Evolutionary conservation across 805 yeast species (phyloP), one percentile per base, ranked within the genome.

Genomic region (Barnettozyma populi): DNA sequence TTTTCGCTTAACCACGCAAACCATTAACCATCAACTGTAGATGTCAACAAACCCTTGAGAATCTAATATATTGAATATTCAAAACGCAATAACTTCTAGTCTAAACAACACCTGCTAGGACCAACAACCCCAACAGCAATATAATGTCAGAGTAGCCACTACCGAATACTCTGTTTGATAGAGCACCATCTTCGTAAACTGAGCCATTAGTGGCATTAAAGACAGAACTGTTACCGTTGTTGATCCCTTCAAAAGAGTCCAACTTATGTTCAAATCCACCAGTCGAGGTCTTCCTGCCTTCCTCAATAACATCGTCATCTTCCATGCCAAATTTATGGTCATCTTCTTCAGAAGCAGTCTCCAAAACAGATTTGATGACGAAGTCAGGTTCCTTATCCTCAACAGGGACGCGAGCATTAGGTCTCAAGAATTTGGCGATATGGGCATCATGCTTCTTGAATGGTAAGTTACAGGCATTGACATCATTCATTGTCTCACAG

Each of bases 401-500:
- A 23, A 57, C 51, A 16, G 60, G 57, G 11, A 58, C 38, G 46
- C 59, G 52, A 16, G 59, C 46, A 48, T 56, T 52, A 27, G 63
- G 59, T 48, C 60, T 57, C 27, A 59, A 51, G 43, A 59, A 52
- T 43, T 57, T 59, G 41, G 67, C 67, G 44, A 52, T 50, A 29
- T 59, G 67, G 4, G 53, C 31, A 52, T 72, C 74, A 24, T 62
- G 66, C 49, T 74, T 74, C 57, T 71, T 74, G 59, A 74, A 74
- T 4, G 80, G 79, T 14, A 76, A 61, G 44, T 68, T 66, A 54
- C 80, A 75, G 2, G 79, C 78, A 56, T 76, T 75, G 24, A 74
- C 71, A 47, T 75, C 79, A 49, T 69, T 71, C 53, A 75, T 61
- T 24, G 69, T 54, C 27, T 69, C 65, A 61, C 80, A 76, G 52